Conservation (phyloP, 306 rosid genomes). For the Cucumis melo region DNA sequence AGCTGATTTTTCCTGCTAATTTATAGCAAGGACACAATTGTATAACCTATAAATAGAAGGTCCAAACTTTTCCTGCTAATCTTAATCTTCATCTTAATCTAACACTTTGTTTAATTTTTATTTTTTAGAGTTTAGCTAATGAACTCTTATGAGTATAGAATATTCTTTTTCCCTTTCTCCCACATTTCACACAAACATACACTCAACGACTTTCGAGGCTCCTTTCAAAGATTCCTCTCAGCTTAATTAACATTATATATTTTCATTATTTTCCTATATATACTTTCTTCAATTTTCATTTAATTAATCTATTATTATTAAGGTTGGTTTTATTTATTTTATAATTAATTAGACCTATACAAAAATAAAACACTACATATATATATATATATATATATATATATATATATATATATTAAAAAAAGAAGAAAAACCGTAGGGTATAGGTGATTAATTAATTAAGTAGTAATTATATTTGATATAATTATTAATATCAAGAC, state of each 20-base stretch:
- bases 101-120: slow-evolving; percentile 51
- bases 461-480: too few relatives aligned
- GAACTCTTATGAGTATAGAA: slow-evolving; percentile 62
- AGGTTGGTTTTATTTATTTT: not conserved
- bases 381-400: too few relatives aligned
- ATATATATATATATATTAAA: too few relatives aligned
- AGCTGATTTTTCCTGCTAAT: too few relatives aligned
- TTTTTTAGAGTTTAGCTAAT: slow-evolving; percentile 68
- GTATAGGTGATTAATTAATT: not conserved
- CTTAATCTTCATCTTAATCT: slow-evolving; percentile 81
- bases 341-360: too few relatives aligned
- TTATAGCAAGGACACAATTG: too few relatives aligned
- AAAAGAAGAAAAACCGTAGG: not conserved
- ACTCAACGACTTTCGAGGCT: slow-evolving; percentile 73
- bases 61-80: slow-evolving; percentile 50
- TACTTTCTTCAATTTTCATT: not conserved
- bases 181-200: slow-evolving; percentile 27
- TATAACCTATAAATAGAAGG: too few relatives aligned
- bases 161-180: slow-evolving; percentile 62
- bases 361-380: not conserved
- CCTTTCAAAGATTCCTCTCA: slow-evolving; percentile 39
- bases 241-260: too few relatives aligned
- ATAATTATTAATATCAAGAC: slow-evolving; percentile 9
- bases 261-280: too few relatives aligned
- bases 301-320: not conserved